Base-by-base conservation (phyloP, 805 yeast genomes). In the Torulaspora microellipsoides region DNA sequence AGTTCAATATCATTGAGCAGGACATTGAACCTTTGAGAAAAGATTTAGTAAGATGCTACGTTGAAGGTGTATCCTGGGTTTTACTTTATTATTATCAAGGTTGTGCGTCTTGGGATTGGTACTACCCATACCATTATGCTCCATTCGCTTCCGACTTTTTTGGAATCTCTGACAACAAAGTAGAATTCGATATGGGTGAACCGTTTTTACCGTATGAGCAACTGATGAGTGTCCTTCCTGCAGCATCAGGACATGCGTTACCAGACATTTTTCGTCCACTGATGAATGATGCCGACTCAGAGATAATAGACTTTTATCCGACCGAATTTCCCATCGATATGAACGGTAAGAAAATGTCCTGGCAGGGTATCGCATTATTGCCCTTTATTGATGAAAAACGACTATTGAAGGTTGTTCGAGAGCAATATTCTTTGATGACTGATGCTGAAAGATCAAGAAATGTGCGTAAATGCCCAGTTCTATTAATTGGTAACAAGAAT, bases 81-180 rank as follows among this genome's bases (percentile, higher is more conserved):
- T 71, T 93, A 51, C 67, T 87, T 42, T 93, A 93, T 64, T 93
- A 93, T 67, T 91, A 87, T 64, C 98, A 93, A 65, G 98, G 97
- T 2, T 91, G 98, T 67, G 95, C 96, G 0, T 91, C 98, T 0
- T 93, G 99, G 99, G 82, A 82, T 43, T 93, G 99, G 99, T 93
- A 80, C 64, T 93, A 83, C 57, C 99, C 98, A 0, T 91, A 83
- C 62, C 98, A 93, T 60, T 95, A 93, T 68, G 98, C 99, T 0
- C 99, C 99, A 15, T 90, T 93, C 72, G 98, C 97, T 0, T 76
- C 83, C 5, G 99, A 93, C 63, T 85, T 93, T 56, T 70, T 64
- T 2, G 77, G 80, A 17, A 53, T 77, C 15, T 56, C 65, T 15
- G 76, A 72, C 7, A 59, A 81, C 12, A 69, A 80, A 1, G 71